Evolutionary conservation across 257 asterid genomes (phyloP).

Genomic region (Mentha longifolia): DNA sequence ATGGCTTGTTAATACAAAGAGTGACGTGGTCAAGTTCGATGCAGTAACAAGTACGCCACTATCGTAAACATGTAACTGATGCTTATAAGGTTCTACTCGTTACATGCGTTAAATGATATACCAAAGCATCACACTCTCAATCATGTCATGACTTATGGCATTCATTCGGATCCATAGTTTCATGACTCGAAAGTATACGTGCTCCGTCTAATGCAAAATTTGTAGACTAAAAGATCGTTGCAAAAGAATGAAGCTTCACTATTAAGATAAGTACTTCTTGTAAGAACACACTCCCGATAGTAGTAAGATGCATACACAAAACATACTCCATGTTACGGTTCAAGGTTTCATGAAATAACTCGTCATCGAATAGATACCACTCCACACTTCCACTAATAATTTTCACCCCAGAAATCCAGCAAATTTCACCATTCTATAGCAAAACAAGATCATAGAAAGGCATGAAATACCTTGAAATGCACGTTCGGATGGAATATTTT

Average conservation of each 20-base stretch:
- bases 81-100: too few species aligned
- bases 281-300: too few species aligned
- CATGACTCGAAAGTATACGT: background rate
- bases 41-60: too few species aligned
- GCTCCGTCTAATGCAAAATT: background rate
- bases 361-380: conserved; percentile 1
- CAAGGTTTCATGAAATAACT: background rate
- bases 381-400: conserved; percentile 12
- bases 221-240: background rate
- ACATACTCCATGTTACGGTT: background rate
- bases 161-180: conserved; percentile 12
- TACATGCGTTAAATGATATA: too few species aligned
- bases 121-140: background rate
- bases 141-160: conserved; percentile 3
- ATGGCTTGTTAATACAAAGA: too few species aligned
- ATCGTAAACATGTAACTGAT: background rate
- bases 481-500: conserved; percentile 98
- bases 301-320: too few species aligned
- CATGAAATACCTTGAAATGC: conserved; percentile 81
- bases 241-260: conserved; percentile 9
- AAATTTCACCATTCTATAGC: conserved; percentile 4
- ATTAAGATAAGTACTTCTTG: background rate
- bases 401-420: conserved; percentile 15
- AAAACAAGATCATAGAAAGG: background rate
- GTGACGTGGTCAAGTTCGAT: too few species aligned